Percentiles rank a stretch among this genome's conserved stretches.
phyloP scores from a whole-genome alignment of 306 rosid genomes.

The Hippophae tibetana region DNA sequence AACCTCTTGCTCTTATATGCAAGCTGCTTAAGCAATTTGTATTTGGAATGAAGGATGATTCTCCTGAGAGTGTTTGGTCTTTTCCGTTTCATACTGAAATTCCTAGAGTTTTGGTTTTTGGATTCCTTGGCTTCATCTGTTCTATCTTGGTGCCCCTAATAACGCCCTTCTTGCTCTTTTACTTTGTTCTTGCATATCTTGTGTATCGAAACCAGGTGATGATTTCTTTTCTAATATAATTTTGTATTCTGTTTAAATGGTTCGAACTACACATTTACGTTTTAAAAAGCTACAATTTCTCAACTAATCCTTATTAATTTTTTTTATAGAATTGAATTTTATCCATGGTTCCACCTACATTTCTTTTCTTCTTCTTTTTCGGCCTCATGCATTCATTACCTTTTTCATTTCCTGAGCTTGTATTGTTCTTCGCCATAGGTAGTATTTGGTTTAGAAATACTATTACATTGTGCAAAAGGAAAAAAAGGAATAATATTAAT shows the following conservation, averaged over 20 bases:
- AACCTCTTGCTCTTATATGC: conserved; percentile 51
- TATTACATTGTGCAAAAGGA: too few relatives aligned
- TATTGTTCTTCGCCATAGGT: too few relatives aligned
- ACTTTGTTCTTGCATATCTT: conserved; percentile 74
- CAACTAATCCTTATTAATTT: too few relatives aligned
- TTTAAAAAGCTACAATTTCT: neutral
- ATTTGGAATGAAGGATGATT: conserved; percentile 40
- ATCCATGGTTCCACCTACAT: too few relatives aligned
- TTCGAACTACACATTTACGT: neutral
- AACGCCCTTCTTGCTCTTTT: conserved; percentile 70
- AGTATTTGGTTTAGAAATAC: too few relatives aligned
- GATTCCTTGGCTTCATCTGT: conserved; percentile 80
- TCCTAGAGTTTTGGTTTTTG: conserved; percentile 76
- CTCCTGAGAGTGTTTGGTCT: conserved; percentile 22
- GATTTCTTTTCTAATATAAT: conserved; percentile 7
- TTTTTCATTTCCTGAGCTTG: too few relatives aligned
- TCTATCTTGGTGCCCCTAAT: conserved; percentile 79
- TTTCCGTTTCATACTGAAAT: conserved; percentile 93
- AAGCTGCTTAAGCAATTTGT: conserved; percentile 40
- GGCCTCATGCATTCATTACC: too few relatives aligned
- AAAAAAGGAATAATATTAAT: too few relatives aligned
- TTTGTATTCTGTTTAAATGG: neutral
- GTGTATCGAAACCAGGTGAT: conserved; percentile 85
- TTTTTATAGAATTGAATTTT: too few relatives aligned
- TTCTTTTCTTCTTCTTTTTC: too few relatives aligned